Evolutionary conservation across 2,329 filamentous ascomycete genomes (phyloP), one percentile per base, ranked within the genome.

Genomic region (Magnaporthales sp.): DNA sequence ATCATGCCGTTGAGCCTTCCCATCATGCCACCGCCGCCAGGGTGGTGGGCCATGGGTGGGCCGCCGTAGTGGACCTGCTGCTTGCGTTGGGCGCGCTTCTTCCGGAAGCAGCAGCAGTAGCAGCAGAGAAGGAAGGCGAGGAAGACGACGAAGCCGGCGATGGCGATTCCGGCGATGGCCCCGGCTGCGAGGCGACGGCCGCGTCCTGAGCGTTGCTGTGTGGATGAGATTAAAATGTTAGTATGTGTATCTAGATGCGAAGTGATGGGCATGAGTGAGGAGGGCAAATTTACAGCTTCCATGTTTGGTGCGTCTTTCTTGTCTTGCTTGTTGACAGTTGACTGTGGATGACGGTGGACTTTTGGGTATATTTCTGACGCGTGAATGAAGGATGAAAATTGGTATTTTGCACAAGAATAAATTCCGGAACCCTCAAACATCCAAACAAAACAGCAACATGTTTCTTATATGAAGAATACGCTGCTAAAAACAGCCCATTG

Each of bases 21-120:
- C 54, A 58, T 58, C 13, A 58, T n/a, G 54, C 54, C 54, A 6
- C 54, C 54, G n/a, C 54, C 54, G n/a, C 54, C 54, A n/a, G 15
- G 15, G 4, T 58, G 54, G 54, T 26, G n/a, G 54, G 54, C 54
- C 54, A 58, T 58, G 54, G 54, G 54, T 11, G 54, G 54, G 54
- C 54, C 54, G 24, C 54, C 54, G 54, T 58, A 58, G 54, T 58
- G 54, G 54, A 58, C 54, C 54, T 58, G 15, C 54, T 58, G 13
- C 54, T 58, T 15, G 54, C n/a, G 15, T 6, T 10, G n/a, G 54
- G 54, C 3, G 54, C 54, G 54, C 54, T 58, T 58, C 54, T 58
- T 58, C n/a, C 54, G 54, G 54, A 58, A 58, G 54, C 54, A 58
- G 54, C 54, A 58, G 54, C 54, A 58, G 22, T 58, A 58, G 54